Percentiles rank a stretch among this genome's conserved stretches.
phyloP scores from a whole-genome alignment of 2,329 filamentous ascomycete genomes.

The Stemphylium lycopersici region DNA sequence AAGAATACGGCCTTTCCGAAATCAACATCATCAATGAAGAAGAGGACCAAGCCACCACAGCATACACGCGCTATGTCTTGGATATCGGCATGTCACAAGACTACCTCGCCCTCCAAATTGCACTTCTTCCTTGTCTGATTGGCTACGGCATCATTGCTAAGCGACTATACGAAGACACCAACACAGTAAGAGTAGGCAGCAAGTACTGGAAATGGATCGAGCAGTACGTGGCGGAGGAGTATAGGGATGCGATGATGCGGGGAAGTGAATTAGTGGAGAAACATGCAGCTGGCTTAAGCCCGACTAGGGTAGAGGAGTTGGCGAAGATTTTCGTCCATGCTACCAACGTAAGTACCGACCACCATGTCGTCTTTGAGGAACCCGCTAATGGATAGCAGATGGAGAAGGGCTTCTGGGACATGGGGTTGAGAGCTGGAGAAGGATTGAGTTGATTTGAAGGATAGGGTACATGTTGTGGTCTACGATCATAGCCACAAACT shows the following conservation, averaged over 20 bases:
- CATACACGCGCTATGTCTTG: slow-evolving; percentile 82
- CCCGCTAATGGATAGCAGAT: slow-evolving; percentile 56
- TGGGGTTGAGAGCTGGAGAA: slow-evolving; percentile 55
- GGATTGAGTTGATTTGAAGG: not conserved
- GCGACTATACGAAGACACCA: slow-evolving; percentile 68
- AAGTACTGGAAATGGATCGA: slow-evolving; percentile 90
- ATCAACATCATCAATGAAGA: slow-evolving; percentile 74
- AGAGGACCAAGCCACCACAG: slow-evolving; percentile 81
- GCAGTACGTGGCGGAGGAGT: slow-evolving; percentile 84
- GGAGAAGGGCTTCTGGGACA: slow-evolving; percentile 78
- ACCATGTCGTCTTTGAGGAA: not conserved
- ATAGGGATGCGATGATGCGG: slow-evolving; percentile 71
- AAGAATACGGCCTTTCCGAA: slow-evolving; percentile 76
- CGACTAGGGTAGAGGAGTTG: slow-evolving; percentile 78
- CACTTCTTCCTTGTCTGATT: slow-evolving; percentile 85
- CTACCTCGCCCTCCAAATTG: slow-evolving; percentile 84
- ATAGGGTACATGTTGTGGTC: not conserved
- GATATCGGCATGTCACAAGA: slow-evolving; percentile 88
- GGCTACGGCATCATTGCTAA: slow-evolving; percentile 83
- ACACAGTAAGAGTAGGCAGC: slow-evolving; percentile 68
- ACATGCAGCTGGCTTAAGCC: slow-evolving; percentile 74
- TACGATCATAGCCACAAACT: not conserved
- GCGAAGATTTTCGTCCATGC: slow-evolving; percentile 84
- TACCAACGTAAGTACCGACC: slow-evolving; percentile 68
- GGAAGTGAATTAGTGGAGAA: slow-evolving; percentile 78